Conservation (phyloP, 2,329 filamentous ascomycete species). For the Colletotrichum sp. region DNA sequence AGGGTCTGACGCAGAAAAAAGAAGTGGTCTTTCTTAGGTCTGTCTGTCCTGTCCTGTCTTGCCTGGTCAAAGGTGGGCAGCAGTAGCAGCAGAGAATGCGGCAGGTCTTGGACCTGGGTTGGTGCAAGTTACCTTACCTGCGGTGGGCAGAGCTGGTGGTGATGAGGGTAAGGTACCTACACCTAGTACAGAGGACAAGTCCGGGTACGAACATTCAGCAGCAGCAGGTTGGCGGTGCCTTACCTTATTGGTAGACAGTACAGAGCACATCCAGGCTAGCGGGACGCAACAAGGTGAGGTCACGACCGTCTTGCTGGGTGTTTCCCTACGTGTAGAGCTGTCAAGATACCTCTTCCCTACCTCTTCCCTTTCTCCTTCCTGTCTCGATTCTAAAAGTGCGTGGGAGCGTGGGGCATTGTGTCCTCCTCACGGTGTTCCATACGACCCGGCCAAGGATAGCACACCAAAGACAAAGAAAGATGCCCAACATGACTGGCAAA, state of each 20-base stretch:
- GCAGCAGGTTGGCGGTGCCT: neutral
- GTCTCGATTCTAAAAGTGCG: neutral
- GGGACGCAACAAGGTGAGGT: neutral
- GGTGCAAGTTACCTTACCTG: neutral
- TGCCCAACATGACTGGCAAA: neutral
- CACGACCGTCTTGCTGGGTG: neutral
- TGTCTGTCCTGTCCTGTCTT: neutral
- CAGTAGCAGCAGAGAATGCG: neutral
- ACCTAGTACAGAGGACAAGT: neutral
- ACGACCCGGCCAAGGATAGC: neutral
- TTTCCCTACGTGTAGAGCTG: neutral
- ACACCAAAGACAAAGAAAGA: neutral
- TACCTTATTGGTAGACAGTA: neutral
- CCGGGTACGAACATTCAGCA: neutral
- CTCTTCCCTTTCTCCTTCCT: neutral
- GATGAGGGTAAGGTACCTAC: neutral
- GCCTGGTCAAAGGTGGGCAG: neutral
- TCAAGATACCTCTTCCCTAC: neutral
- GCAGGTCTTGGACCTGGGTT: neutral
- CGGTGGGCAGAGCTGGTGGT: conserved; percentile 5
- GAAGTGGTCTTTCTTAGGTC: neutral
- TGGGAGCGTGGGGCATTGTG: neutral
- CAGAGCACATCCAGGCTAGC: neutral
- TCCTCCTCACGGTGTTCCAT: neutral
- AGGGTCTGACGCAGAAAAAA: conserved; percentile 13